Evolutionary conservation across 1,284 basidiomycete species (phyloP), one percentile per base, ranked within the genome.

Genomic region (Chiua sp.): DNA sequence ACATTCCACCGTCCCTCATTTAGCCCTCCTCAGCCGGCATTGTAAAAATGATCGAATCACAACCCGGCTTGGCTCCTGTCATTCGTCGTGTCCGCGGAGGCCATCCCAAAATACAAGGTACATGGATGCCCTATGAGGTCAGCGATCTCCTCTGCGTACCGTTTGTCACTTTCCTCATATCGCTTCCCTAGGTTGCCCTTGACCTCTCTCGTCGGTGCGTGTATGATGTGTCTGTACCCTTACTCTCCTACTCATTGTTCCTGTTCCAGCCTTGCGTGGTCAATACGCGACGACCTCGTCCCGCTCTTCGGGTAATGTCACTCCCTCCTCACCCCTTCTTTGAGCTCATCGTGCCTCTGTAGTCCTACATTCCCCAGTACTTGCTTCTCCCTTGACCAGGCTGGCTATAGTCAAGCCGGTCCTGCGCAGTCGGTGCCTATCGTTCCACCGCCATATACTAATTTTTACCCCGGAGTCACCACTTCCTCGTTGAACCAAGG

Each of bases 41-140:
- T 58, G 91, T 94, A 47, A 93, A 92, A 75, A 92, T 94, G 84
- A 85, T 94, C 66, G 92, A 94, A 77, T 92, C 91, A 4, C 91
- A 93, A 67, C 92, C 92, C 57, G 92, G 93, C 75, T 81, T 94
- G 50, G 92, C 91, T 32, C 81, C 87, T 23, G 85, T 90, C 65
- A 86, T 94, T 67, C 87, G 92, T 59, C 84, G 92, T 63, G 91
- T 94, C 26, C 85, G 92, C 56, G 92, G 92, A 59, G 92, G 92
- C 46, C 93, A 93, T 77, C 83, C 93, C 59, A 93, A 94, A 78
- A 94, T 94, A 54, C 92, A 94, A 71, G 92, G 91, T 53, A 93
- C 91, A 47, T 93, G 92, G 91, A 92, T 93, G 89, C 92, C 91
- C 30, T 93, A 91, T 73, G 91, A 93, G 80, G 90, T 90, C 59